Evolutionary conservation across 441 rosid genomes (phyloP), one percentile per base, ranked within the genome.

Genomic region (Croton setiger): DNA sequence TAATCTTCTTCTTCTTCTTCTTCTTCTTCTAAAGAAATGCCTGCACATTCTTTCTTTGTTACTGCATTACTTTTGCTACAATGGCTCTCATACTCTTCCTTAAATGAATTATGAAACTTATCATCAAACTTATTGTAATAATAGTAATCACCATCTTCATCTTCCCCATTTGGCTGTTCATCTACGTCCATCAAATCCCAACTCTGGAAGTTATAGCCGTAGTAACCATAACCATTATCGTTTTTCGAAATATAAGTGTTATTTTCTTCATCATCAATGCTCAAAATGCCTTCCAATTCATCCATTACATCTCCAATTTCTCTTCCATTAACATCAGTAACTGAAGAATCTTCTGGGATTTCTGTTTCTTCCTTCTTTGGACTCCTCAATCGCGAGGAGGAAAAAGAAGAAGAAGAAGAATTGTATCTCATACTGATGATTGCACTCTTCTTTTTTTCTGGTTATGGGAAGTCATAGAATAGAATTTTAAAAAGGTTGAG

Each of bases 351-450:
- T 39, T 8, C 77, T 39, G 81, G 81, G 3, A 76, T 85, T 10
- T 82, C 69, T 52, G 77, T 66, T 15, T 84, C 90, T 84, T 88
- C 94, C 73, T 73, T 79, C 81, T 85, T 85, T 0, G 87, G 89
- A 74, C 64, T 75, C 75, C 62, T 82, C 41, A 81, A 61, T 53
- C 73, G 74, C n/a, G 82, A 52, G 11, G 17, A 48, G 15, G 49
- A 15, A 14, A 4, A 13, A 48, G 52, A 48, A 48, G 14, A 78
- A 14, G n/a, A 13, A 48, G 52, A 48, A 48, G 14, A 78, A 70
- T 65, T 41, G 73, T 62, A 75, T 64, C 71, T 67, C 87, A 76
- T 83, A 36, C 51, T 55, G 0, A 15, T 55, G 0, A 15, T 68
- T 74, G 14, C 13, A 47, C 36, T 69, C 64, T 58, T 61, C 76